Conservation (phyloP, 2,329 filamentous ascomycete genomes). For the Botryotinia globosa region DNA sequence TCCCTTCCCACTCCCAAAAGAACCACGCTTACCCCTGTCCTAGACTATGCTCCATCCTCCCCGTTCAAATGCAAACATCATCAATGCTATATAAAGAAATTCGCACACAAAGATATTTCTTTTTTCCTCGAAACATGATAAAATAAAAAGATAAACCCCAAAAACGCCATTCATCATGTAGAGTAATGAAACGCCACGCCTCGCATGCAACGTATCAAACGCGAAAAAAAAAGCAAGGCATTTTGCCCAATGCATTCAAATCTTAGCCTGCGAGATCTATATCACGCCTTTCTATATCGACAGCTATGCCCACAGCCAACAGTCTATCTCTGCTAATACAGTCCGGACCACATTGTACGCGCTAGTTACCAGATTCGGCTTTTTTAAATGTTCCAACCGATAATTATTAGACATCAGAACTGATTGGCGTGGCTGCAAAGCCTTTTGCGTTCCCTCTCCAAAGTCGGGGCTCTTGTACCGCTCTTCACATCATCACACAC, state of each 20-base stretch:
- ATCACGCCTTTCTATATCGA: not conserved
- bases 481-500: conserved; percentile 33
- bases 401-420: not conserved
- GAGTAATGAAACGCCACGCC: not conserved
- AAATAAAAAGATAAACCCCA: not conserved
- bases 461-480: not conserved
- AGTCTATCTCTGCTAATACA: not conserved
- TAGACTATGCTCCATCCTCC: not conserved
- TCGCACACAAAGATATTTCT: not conserved
- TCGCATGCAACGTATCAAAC: conserved; percentile 9
- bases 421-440: not conserved
- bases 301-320: not conserved
- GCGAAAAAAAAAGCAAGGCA: not conserved
- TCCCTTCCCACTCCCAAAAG: not conserved
- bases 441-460: not conserved
- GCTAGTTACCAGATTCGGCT: not conserved
- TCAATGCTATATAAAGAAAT: not conserved
- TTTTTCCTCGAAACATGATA: not conserved
- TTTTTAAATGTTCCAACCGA: not conserved
- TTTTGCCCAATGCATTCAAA: not conserved
- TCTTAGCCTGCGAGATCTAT: conserved; percentile 9
- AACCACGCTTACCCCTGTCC: too few species aligned
- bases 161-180: conserved; percentile 8
- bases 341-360: not conserved
- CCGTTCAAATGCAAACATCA: not conserved